phyloP scores from a whole-genome alignment of 352 stramenopile genomes.

The Globisporangium radiosum region DNA sequence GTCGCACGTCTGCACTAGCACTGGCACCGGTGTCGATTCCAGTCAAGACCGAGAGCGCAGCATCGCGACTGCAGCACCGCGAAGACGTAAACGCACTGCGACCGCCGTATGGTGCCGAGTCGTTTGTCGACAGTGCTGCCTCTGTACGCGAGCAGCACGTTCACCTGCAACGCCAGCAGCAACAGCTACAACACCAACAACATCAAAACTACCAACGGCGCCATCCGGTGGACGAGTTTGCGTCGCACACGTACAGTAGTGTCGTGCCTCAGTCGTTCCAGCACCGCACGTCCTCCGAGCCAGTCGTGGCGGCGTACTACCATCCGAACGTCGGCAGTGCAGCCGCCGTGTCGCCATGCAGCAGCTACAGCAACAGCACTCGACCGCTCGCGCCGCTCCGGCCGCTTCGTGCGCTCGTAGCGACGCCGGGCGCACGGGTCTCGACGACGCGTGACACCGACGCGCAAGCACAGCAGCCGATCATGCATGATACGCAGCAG shows the following conservation, averaged over 20 bases:
- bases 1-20: not conserved
- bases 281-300: too few species aligned
- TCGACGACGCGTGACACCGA: not conserved
- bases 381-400: constrained; percentile 3
- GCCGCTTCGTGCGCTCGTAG: constrained; percentile 5
- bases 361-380: not conserved
- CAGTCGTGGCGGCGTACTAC: too few species aligned
- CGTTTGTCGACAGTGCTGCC: not conserved
- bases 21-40: not conserved
- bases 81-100: not conserved
- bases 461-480: not conserved
- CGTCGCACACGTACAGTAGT: too few species aligned
- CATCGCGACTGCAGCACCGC: not conserved
- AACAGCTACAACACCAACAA: not conserved
- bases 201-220: not conserved
- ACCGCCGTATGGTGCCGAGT: not conserved
- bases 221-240: not conserved
- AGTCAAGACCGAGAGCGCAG: not conserved
- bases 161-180: not conserved
- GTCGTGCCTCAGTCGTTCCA: too few species aligned
- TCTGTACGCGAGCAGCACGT: not conserved
- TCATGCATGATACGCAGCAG: too few species aligned
- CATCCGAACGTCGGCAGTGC: too few species aligned
- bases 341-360: too few species aligned
- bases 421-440: constrained; percentile 5